phyloP scores from a whole-genome alignment of 495 filamentous ascomycete genomes.

The Neurospora sp. region DNA sequence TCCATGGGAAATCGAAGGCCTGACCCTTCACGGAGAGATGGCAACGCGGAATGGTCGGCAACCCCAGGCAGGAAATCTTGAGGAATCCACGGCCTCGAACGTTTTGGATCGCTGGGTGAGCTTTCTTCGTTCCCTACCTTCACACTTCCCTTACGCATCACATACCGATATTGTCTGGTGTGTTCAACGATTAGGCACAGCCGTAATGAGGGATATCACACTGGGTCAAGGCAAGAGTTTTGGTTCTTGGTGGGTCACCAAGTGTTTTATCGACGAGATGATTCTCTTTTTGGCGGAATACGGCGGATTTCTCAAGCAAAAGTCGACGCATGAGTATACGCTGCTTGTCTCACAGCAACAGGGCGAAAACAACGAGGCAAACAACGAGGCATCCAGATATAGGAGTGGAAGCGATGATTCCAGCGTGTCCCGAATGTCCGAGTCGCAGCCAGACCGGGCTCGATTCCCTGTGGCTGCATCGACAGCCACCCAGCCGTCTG shows the following conservation, averaged over 20 bases:
- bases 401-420: conserved; percentile 37
- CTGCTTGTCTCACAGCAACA: conserved; percentile 20
- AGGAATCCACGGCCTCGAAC: conserved; percentile 36
- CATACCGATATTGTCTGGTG: conserved; percentile 58
- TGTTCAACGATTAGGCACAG: conserved; percentile 56
- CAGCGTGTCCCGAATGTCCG: conserved; percentile 21
- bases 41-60: conserved; percentile 32
- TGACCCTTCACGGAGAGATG: conserved; percentile 44
- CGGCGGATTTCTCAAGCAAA: conserved; percentile 72
- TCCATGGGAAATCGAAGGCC: conserved; percentile 43
- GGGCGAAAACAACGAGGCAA: conserved; percentile 12
- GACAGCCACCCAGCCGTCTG: conserved; percentile 20
- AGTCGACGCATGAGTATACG: conserved; percentile 9
- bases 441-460: conserved; percentile 32
- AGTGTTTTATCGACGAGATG: conserved; percentile 96
- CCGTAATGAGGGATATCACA: conserved; percentile 69
- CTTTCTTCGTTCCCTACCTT: conserved; percentile 66
- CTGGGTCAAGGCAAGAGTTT: conserved; percentile 77
- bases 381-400: conserved; percentile 29
- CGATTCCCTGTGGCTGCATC: conserved; percentile 29
- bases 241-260: conserved; percentile 96
- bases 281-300: conserved; percentile 82
- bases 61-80: conserved; percentile 6
- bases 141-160: conserved; percentile 61
- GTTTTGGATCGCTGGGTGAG: conserved; percentile 78